Base-by-base conservation (phyloP, 108 stramenopile species). In the Phaeodactylum tricornutum region DNA sequence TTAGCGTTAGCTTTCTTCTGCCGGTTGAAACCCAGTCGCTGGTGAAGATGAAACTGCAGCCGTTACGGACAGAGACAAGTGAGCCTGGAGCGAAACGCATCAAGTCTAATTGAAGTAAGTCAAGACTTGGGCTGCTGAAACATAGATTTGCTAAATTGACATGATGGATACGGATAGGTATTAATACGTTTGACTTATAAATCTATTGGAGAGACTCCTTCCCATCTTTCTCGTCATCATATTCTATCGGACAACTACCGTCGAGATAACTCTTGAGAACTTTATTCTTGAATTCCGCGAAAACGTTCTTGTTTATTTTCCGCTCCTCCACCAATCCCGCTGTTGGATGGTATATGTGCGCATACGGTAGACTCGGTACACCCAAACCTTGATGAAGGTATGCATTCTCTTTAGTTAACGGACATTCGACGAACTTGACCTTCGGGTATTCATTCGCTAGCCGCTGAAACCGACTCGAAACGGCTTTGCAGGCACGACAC, bases 391-490 rank as follows among this genome's bases (percentile, higher is more conserved):
- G 57, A 35, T 80, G 85, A 25, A 87, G 53, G 26, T 69, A 72
- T 7, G 74, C 75, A 44, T 76, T 87, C 21, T 75, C 64, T 27
- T 71, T 64, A 16, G 73, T 74, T 7, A 77, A 31, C 0, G 85
- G 85, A 0, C 76, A 74, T 39, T 82, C 73, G 2, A 87, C 81
- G 48, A 81, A 87, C 39, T 77, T 74, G n/a, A 87, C 76, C 0
- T 43, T n/a, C n/a, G 61, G 61, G 33, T 74, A 64, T 16, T 77
- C 48, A 1, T 47, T 37, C 5, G 62, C 57, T 39, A 87, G 34
- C 34, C 61, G 53, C 16, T 59, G 49, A 58, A 72, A 87, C 11
- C 36, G 49, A 3, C 75, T 70, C 24, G 59, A 43, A 0, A 73
- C 43, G 1, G 85, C 78, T 52, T 72, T 75, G 65, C 81, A 84